Evolutionary conservation across 2,329 filamentous ascomycete genomes (phyloP), one percentile per base, ranked within the genome.

Genomic region (Chaetomium olivaceum): DNA sequence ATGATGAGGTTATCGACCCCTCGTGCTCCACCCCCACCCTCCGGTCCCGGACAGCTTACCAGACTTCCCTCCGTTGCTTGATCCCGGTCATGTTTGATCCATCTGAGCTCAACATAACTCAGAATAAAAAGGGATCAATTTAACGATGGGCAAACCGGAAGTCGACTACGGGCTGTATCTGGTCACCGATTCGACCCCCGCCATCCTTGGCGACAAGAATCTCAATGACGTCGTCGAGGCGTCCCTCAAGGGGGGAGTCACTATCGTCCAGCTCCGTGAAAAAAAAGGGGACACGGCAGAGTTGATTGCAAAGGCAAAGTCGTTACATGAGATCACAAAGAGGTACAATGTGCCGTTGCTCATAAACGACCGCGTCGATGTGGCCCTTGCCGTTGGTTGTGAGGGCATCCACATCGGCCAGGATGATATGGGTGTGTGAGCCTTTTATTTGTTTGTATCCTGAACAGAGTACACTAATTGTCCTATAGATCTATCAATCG

Each of bases 351-450:
- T 97, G 3, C 94, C 94, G 33, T 84, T 98, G 64, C 81, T 98
- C 62, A 93, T 98, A 80, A 98, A 98, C 75, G 95, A 98, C 76
- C 88, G 93, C 14, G 86, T 97, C 6, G 93, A 97, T 75, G 91
- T 98, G 29, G 93, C 93, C 9, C 83, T 92, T 21, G 93, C 92
- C 16, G 85, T 93, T 52, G 91, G 88, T 14, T 95, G 91, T 64
- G 94, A 97, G 79, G 95, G 95, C 55, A 92, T 97, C 9, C 95
- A 98, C 76, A 86, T 98, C 58, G 95, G 95, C 7, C 94, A 98
- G 80, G 93, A 97, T 83, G 94, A 98, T 77, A 89, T 97, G 82
- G 83, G 89, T 91, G 77, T 70, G 83, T 77, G 39, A 21, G 27
- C n/a, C 0, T 29, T 19, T 33, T 39, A 43, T 36, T 43, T 1